Evolutionary conservation across 345 rosid genomes (phyloP).

Genomic region (Carallia pectinifolia): DNA sequence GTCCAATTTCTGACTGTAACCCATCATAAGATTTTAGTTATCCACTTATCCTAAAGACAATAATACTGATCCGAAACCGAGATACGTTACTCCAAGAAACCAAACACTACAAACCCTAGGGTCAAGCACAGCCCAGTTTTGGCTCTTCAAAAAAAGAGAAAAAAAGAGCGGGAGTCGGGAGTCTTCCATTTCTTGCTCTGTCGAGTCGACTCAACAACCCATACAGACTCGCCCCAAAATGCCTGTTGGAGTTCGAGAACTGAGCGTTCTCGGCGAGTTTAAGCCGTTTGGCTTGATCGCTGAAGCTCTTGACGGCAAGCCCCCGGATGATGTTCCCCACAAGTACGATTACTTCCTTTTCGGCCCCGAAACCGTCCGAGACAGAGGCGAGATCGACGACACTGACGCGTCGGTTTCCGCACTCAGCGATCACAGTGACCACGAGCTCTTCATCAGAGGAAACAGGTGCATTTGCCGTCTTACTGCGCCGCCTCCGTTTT

Average conservation of each 20-base stretch:
- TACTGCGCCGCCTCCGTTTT: neutral
- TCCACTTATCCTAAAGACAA: no score
- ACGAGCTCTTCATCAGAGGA: conserved; percentile 83
- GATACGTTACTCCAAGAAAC: neutral
- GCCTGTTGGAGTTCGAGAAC: conserved; percentile 65
- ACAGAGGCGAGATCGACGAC: conserved; percentile 36
- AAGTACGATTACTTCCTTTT: conserved; percentile 76
- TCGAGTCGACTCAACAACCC: conserved; percentile 6
- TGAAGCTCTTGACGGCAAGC: conserved; percentile 74
- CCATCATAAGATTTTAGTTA: no score
- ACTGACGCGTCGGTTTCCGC: conserved; percentile 30
- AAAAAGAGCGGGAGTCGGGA: conserved; percentile 24
- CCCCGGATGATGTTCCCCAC: conserved; percentile 34
- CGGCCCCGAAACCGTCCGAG: conserved; percentile 55
- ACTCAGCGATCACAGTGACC: conserved; percentile 48
- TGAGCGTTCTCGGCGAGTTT: conserved; percentile 86
- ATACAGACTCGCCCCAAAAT: conserved; percentile 23
- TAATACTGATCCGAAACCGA: neutral
- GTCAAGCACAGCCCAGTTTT: neutral
- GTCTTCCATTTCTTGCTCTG: neutral
- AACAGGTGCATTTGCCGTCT: conserved; percentile 39
- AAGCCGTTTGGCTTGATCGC: conserved; percentile 87
- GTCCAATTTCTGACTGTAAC: no score
- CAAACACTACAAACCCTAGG: neutral
- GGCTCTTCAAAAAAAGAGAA: neutral